phyloP scores from a whole-genome alignment of 345 rosid species.

The Melastoma malabathricum region DNA sequence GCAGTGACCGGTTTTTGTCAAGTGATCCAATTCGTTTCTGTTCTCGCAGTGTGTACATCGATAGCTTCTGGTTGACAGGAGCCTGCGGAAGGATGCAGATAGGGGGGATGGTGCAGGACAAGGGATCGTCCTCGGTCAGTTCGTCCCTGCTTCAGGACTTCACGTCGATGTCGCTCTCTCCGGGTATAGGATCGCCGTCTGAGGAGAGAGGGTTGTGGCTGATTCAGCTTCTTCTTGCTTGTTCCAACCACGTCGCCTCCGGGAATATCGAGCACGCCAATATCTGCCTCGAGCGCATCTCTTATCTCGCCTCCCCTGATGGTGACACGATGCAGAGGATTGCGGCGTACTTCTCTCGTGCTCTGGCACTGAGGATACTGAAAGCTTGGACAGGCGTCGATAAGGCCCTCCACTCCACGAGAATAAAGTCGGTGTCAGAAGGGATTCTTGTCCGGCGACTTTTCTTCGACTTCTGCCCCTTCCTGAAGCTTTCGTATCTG shows the following conservation, averaged over 20 bases:
- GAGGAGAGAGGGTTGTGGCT: conserved; percentile 78
- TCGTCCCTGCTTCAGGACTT: conserved; percentile 43
- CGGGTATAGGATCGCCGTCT: conserved; percentile 10
- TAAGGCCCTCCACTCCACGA: conserved; percentile 68
- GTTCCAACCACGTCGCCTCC: conserved; percentile 67
- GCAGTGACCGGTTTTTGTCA: too few relatives aligned
- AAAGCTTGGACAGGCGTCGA: conserved; percentile 78
- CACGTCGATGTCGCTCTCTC: conserved; percentile 46
- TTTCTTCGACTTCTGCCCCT: conserved; percentile 69
- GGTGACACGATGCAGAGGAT: conserved; percentile 93
- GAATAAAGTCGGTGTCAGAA: conserved; percentile 35
- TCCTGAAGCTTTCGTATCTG: conserved; percentile 54
- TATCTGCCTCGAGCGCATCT: conserved; percentile 65
- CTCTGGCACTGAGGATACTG: conserved; percentile 59
- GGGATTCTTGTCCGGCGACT: conserved; percentile 41
- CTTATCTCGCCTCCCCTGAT: conserved; percentile 54
- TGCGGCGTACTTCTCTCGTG: conserved; percentile 67
- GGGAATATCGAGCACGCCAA: conserved; percentile 68
- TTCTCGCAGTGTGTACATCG: too few relatives aligned
- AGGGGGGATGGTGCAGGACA: conserved; percentile 42
- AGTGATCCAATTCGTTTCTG: too few relatives aligned
- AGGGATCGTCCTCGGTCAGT: conserved; percentile 39
- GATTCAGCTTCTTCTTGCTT: conserved; percentile 71
- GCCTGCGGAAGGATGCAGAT: conserved; percentile 4
- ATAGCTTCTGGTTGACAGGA: too few relatives aligned